A percentile compares a stretch with the other conserved stretches of the same genome.
Evolutionary conservation across 495 filamentous ascomycete species (phyloP).

Genomic region (Letharia columbiana): DNA sequence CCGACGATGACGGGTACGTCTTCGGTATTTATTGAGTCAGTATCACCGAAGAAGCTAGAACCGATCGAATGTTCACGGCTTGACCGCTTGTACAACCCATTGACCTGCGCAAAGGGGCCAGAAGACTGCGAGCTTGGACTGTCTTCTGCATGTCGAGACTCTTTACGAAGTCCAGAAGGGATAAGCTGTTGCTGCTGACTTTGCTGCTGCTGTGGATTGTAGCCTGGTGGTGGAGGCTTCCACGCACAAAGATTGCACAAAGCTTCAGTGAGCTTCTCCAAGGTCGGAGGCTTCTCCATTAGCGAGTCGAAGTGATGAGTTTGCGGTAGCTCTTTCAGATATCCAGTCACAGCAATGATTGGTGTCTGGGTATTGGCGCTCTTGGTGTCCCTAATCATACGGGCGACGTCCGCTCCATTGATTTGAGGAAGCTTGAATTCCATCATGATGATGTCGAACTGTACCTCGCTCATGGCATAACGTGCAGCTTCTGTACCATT

Average conservation of each 20-base stretch:
- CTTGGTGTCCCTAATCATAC: constrained; percentile 93
- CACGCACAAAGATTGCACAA: constrained; percentile 81
- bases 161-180: constrained; percentile 51
- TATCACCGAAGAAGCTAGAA: constrained; percentile 78
- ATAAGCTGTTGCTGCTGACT: constrained; percentile 40
- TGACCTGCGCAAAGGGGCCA: constrained; percentile 52
- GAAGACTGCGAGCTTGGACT: constrained; percentile 81
- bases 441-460: constrained; percentile 95
- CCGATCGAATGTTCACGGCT: constrained; percentile 79
- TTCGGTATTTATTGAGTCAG: constrained; percentile 69
- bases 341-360: constrained; percentile 94
- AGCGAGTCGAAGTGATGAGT: constrained; percentile 90
- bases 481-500: constrained; percentile 86
- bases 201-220: constrained; percentile 32
- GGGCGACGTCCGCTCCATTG: constrained; percentile 87
- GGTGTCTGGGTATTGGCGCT: constrained; percentile 91
- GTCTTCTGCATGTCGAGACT: constrained; percentile 56
- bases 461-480: constrained; percentile 84
- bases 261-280: constrained; percentile 77
- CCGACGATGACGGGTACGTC: constrained; percentile 69
- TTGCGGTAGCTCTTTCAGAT: constrained; percentile 88
- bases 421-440: constrained; percentile 92
- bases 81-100: constrained; percentile 65
- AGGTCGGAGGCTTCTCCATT: constrained; percentile 91
- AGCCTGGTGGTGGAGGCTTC: constrained; percentile 63